Base-by-base conservation (phyloP, 129 eudicot genomes). In the Flaveria brownii region DNA sequence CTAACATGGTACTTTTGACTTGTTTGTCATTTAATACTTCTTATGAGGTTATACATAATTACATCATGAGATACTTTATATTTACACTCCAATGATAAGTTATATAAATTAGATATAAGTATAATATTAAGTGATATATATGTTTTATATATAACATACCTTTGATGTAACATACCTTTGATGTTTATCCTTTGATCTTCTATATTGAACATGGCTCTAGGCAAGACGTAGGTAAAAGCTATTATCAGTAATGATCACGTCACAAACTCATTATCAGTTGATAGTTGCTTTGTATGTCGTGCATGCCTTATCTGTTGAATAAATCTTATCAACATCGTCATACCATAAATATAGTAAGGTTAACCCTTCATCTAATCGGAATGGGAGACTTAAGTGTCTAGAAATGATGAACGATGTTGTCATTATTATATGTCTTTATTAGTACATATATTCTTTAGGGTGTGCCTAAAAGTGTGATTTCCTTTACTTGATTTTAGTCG, bases 161-260 rank as follows among this genome's bases (percentile, higher is more conserved):
- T 13, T 28, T 28, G 68, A 62, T 62, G 22, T 30, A 26, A 28
- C 11, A 4, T 26, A 28, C 17, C 28, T 13, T 28, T 28, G 68
- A 62, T 62, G 22, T 30, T 25, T 63, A 63, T 63, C 69, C 69
- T 30, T 63, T 61, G 42, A n/a, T 61, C 18, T 2, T 11, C 4
- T 62, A 62, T 62, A 62, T 1, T 2, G 43, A 10, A 6, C 69
- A 20, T 43, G 8, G 9, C 69, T 63, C 69, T 63, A 63, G 45
- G 22, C 22, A 9, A 33, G 22, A 63, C 45, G 22, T 33, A 36
- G 14, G 46, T 36, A 63, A 15, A 15, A 12, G 1, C 69, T 63
- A 63, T 63, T 63, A 63, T 63, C 30, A 43, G 69, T 43, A 63
- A 30, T 63, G 69, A 43, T 63, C 46, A 63, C 69, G 69, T n/a